Evolutionary conservation across 2,329 filamentous ascomycete species (phyloP), one percentile per base, ranked within the genome.

Genomic region (Fusarium floridanum): DNA sequence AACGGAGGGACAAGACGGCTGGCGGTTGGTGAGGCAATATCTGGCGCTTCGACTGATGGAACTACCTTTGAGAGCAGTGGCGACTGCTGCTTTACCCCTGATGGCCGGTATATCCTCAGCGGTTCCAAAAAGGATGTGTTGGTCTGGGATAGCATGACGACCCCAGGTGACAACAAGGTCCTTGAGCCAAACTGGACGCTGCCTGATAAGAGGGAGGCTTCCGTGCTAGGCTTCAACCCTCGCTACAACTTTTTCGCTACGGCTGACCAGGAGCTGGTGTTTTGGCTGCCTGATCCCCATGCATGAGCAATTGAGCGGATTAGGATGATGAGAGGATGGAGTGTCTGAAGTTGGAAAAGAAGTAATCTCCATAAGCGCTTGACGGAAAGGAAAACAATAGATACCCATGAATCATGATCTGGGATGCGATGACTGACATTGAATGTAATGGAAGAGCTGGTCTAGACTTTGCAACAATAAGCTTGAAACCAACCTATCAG

Each of bases 221-320:
- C 93, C 1, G 89, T 97, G 14, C 87, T 98, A 48, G 94, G 93
- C 24, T 97, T 95, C 82, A 98, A 98, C 81, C 97, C 95, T 29
- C 89, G 95, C 60, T 97, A 93, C 83, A 98, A 98, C 83, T 92
- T 98, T 85, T 89, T 98, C 76, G 95, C 95, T 10, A 97, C 93
- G 53, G 97, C 95, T 5, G 95, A 98, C 78, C 93, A 93, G 79
- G 95, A 98, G 64, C 86, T 95, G 70, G 84, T 94, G 22, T 94
- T 95, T 77, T 95, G 93, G 93, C 82, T 94, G 39, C 93, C 93
- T 1, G 93, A 95, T 80, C 89, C 91, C 50, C 86, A 89, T 77
- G 83, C 85, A 9, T 90, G 82, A 80, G 72, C 66, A 57, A 22
- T 24, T 65, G 59, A 22, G 32, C 11, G 34, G 39, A 45, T 50